Percentiles rank a stretch among this genome's conserved stretches.
Conservation (phyloP, 148 eudicot genomes). For the Silene latifolia region DNA sequence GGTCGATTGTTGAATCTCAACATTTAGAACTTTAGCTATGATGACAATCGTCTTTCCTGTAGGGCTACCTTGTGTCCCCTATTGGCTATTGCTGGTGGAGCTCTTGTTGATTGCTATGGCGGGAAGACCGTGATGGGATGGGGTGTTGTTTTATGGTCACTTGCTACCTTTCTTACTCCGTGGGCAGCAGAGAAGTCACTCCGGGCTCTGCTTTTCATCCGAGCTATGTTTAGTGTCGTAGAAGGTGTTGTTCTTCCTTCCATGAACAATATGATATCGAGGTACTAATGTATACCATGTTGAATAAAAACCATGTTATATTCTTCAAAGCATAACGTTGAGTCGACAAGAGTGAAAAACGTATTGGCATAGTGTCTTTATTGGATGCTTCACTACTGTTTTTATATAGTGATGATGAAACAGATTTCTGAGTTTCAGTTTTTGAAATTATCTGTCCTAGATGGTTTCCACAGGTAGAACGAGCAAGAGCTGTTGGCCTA, state of each 20-base stretch:
- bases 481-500: conserved; percentile 87
- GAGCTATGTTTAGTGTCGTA: conserved; percentile 77
- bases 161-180: conserved; percentile 85
- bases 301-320: neutral
- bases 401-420: neutral
- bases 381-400: neutral
- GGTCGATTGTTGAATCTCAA: no score
- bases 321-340: neutral
- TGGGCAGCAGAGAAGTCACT: conserved; percentile 87
- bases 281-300: conserved; percentile 31
- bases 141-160: conserved; percentile 91
- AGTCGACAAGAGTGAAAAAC: neutral
- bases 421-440: conserved; percentile 15
- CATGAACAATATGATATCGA: conserved; percentile 87
- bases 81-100: conserved; percentile 90
- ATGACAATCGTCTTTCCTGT: conserved; percentile 93
- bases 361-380: neutral
- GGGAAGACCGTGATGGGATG: conserved; percentile 85
- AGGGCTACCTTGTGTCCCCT: conserved; percentile 93
- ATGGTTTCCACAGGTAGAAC: conserved; percentile 87
- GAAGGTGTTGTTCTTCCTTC: conserved; percentile 98
- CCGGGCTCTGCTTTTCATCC: conserved; percentile 59
- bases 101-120: conserved; percentile 85
- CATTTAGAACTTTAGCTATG: conserved; percentile 28
- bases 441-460: conserved; percentile 38